These are phyloP conservation scores for Pyronema omphalodes DNA, from an alignment of 495 filamentous ascomycete genomes.

Conservation along the genomic window DNA sequence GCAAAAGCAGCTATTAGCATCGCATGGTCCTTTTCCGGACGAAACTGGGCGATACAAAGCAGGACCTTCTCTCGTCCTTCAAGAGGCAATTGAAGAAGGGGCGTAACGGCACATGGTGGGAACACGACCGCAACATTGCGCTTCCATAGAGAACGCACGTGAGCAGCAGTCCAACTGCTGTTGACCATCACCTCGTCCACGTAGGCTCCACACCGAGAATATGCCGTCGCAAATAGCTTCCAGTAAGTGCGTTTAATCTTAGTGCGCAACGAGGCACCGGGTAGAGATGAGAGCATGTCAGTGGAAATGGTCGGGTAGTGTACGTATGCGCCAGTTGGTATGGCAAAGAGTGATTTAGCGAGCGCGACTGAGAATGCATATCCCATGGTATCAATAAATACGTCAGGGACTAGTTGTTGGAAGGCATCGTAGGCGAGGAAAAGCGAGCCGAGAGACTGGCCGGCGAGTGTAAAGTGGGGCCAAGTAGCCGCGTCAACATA, in stretches of 20 bases:
- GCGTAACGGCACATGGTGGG: conserved; percentile 75
- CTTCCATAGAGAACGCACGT: conserved; percentile 62
- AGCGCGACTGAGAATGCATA: conserved; percentile 80
- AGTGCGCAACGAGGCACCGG: conserved; percentile 31
- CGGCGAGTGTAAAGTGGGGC: conserved; percentile 85
- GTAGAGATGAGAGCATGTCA: conserved; percentile 80
- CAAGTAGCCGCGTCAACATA: conserved; percentile 70
- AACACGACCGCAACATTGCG: conserved; percentile 53
- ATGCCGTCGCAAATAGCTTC: conserved; percentile 62
- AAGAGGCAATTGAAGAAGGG: conserved; percentile 41
- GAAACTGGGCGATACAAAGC: conserved; percentile 91
- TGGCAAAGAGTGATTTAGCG: conserved; percentile 64
- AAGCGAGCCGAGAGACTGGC: conserved; percentile 75
- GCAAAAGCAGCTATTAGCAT: conserved; percentile 71
- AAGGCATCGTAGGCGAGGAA: conserved; percentile 87
- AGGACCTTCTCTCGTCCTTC: conserved; percentile 46
- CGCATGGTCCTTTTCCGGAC: conserved; percentile 88
- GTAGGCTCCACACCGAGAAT: conserved; percentile 58
- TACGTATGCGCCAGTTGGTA: conserved; percentile 85
- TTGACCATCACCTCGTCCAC: conserved; percentile 95
- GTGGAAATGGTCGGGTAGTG: conserved; percentile 98
- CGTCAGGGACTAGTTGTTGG: conserved; percentile 70
- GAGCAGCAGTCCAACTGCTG: conserved; percentile 76
- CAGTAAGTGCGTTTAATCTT: conserved; percentile 76
- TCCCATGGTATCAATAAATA: conserved; percentile 96